A percentile compares a stretch with the other conserved stretches of the same genome.
Evolutionary conservation across 1,284 basidiomycete genomes (phyloP).

Genomic region (Ceratobasidium sp.): DNA sequence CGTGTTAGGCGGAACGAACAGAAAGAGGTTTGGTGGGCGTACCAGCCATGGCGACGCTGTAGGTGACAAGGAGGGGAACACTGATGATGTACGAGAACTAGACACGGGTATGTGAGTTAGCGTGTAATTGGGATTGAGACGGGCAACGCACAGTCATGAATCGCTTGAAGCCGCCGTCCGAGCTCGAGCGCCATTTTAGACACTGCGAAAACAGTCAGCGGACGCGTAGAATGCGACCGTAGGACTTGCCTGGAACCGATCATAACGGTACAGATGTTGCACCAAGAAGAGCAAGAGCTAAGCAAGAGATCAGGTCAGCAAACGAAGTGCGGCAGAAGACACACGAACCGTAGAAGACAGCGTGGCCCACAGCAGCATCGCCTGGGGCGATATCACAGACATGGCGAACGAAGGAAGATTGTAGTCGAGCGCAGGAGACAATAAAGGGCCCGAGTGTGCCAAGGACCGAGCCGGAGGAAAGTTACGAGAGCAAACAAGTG

Average conservation of each 20-base stretch:
- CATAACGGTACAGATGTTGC: constrained; percentile 44
- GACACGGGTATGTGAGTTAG: background rate
- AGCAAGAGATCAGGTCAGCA: background rate
- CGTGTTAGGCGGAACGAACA: background rate
- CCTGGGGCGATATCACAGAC: constrained; percentile 42
- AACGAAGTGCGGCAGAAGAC: background rate
- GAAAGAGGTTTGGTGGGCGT: background rate
- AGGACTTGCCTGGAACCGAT: constrained; percentile 43
- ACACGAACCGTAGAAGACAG: constrained; percentile 38
- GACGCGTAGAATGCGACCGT: background rate
- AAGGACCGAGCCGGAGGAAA: too few species aligned
- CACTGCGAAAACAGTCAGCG: constrained; percentile 2
- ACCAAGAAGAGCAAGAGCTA: constrained; percentile 37
- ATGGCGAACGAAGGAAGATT: constrained; percentile 23
- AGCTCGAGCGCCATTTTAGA: constrained; percentile 38
- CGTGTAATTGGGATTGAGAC: background rate
- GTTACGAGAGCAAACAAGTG: too few species aligned
- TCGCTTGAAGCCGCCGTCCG: constrained; percentile 44
- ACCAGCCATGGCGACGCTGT: constrained; percentile 41
- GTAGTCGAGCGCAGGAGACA: too few species aligned
- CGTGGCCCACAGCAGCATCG: constrained; percentile 44
- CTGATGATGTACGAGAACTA: constrained; percentile 45
- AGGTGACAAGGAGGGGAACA: constrained; percentile 33
- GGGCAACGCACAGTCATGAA: constrained; percentile 40
- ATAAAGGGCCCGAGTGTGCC: too few species aligned